Evolutionary conservation across 176 grass and related monocot species (phyloP).

Genomic region (Carex scoparia): DNA sequence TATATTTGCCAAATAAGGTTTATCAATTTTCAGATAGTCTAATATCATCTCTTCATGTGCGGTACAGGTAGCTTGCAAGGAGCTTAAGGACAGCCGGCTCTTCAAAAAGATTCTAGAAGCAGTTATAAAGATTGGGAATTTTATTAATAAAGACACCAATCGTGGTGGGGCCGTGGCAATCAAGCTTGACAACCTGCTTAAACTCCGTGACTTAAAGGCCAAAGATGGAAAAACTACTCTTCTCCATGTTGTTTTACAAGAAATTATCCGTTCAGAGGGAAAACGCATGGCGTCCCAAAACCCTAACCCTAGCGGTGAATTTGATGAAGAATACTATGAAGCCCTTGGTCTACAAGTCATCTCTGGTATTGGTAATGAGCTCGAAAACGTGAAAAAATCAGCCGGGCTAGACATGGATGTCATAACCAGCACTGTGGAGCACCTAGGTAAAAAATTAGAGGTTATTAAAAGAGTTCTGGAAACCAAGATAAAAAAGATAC

Average conservation of each 20-base stretch:
- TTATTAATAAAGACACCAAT: slow-evolving; percentile 83
- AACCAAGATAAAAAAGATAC: slow-evolving; percentile 52
- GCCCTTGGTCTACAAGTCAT: slow-evolving; percentile 63
- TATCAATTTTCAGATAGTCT: neutral
- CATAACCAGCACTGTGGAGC: slow-evolving; percentile 48
- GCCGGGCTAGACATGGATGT: slow-evolving; percentile 62
- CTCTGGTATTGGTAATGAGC: slow-evolving; percentile 57
- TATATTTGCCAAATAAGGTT: neutral
- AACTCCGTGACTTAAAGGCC: slow-evolving; percentile 78
- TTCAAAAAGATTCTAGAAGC: slow-evolving; percentile 94
- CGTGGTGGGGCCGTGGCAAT: slow-evolving; percentile 78
- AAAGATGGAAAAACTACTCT: slow-evolving; percentile 79
- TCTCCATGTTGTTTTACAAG: slow-evolving; percentile 79
- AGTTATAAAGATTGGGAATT: slow-evolving; percentile 81
- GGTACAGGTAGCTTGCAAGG: slow-evolving; percentile 62
- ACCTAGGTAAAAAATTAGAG: slow-evolving; percentile 45
- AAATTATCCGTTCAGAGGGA: slow-evolving; percentile 80
- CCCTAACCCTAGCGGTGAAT: slow-evolving; percentile 24
- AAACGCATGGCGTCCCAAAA: slow-evolving; percentile 32
- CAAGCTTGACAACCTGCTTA: slow-evolving; percentile 82
- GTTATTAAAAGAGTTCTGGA: slow-evolving; percentile 80
- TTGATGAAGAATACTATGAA: slow-evolving; percentile 52
- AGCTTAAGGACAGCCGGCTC: slow-evolving; percentile 64
- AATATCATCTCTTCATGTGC: neutral
- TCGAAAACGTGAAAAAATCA: slow-evolving; percentile 71